Evolutionary conservation across 139 green algal genomes (phyloP).

Genomic region (Closterium sp.): DNA sequence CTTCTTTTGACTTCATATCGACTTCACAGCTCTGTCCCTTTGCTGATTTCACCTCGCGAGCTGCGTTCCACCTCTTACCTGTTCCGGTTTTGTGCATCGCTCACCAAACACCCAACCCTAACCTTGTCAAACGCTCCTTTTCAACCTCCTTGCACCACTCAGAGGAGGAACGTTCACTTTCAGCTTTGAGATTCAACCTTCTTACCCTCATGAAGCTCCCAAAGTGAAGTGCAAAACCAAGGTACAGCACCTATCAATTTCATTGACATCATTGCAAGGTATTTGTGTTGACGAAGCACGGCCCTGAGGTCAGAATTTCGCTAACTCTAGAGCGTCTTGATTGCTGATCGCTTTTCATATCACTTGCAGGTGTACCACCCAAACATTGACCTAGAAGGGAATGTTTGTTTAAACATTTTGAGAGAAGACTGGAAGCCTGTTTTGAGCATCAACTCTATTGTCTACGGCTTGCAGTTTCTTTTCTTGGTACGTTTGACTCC

Average conservation of each 20-base stretch:
- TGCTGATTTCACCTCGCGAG: neutral
- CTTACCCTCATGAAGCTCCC: slow-evolving; percentile 96
- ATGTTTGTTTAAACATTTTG: slow-evolving; percentile 98
- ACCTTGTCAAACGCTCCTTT: no score
- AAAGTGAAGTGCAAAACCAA: slow-evolving; percentile 97
- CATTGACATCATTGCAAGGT: no score
- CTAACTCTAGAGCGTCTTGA: no score
- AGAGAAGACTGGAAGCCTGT: slow-evolving; percentile 99
- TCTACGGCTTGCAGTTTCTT: slow-evolving; percentile 93
- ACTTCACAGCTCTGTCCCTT: neutral
- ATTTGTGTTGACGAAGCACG: no score
- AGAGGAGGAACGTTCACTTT: slow-evolving; percentile 91
- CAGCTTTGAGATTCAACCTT: slow-evolving; percentile 75
- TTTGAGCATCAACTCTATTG: slow-evolving; percentile 82
- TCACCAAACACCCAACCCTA: no score
- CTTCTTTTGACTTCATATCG: neutral
- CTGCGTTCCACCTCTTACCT: no score
- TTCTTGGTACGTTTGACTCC: slow-evolving; percentile 67
- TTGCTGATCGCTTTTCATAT: no score
- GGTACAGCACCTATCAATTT: neutral
- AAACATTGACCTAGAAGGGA: slow-evolving; percentile 98
- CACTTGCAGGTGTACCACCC: slow-evolving; percentile 87
- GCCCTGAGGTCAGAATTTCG: no score
- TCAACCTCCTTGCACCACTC: slow-evolving; percentile 12
- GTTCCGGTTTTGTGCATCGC: no score